A percentile compares a stretch with the other conserved stretches of the same genome.
phyloP scores from a whole-genome alignment of 1,284 basidiomycete species.

The Melampsora americana region DNA sequence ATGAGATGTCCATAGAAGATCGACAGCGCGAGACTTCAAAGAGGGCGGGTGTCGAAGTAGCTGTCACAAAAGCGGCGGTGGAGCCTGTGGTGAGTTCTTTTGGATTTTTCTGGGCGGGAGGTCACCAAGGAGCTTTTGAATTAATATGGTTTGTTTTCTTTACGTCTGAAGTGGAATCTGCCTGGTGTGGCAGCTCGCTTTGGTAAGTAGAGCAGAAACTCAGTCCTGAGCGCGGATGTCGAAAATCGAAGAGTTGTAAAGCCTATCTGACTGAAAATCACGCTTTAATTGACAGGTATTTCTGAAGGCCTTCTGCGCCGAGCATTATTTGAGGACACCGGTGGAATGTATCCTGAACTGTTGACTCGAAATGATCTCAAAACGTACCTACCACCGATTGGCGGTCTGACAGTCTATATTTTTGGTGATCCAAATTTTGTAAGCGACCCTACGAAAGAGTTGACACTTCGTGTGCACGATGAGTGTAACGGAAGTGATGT shows the following conservation, averaged over 20 bases:
- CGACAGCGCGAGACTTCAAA: slow-evolving; percentile 53
- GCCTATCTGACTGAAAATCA: slow-evolving; percentile 16
- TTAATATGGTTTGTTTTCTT: neutral
- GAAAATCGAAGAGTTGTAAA: slow-evolving; percentile 1
- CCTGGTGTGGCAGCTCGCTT: slow-evolving; percentile 63
- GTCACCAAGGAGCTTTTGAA: slow-evolving; percentile 82
- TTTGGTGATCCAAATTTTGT: slow-evolving; percentile 78
- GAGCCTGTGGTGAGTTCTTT: slow-evolving; percentile 49
- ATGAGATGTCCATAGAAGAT: slow-evolving; percentile 61
- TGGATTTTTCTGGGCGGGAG: slow-evolving; percentile 36
- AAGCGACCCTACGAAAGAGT: slow-evolving; percentile 73
- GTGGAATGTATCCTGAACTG: slow-evolving; percentile 94
- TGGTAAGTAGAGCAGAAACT: slow-evolving; percentile 9
- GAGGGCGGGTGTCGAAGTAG: slow-evolving; percentile 80
- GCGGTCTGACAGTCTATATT: slow-evolving; percentile 86
- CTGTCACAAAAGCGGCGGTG: slow-evolving; percentile 67
- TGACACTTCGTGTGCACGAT: slow-evolving; percentile 89
- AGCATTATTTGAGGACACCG: slow-evolving; percentile 88
- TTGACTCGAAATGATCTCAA: slow-evolving; percentile 93
- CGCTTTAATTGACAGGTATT: slow-evolving; percentile 43
- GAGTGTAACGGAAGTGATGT: slow-evolving; percentile 67
- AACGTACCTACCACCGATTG: slow-evolving; percentile 91
- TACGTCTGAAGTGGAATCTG: slow-evolving; percentile 66
- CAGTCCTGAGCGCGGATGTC: neutral
- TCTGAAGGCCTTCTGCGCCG: slow-evolving; percentile 79